Base-by-base conservation (phyloP, 345 rosid species). In the Carallia brachiata region DNA sequence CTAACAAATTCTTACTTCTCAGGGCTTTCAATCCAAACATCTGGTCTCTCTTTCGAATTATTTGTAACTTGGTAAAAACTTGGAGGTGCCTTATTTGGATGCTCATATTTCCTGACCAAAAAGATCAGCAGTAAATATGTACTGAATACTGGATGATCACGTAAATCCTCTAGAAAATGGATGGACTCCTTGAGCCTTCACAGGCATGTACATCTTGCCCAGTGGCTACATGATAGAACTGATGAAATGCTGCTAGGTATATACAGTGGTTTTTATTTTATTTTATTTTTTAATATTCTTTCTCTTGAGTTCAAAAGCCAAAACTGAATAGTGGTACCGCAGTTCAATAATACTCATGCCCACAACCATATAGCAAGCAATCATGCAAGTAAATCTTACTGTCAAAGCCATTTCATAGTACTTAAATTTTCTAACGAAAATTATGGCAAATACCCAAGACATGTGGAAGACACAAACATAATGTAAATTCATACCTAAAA, bases 11-110 rank as follows among this genome's bases (percentile, higher is more conserved):
- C 89, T 81, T 78, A 91, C 98, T 88, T 91, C 76, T 94, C 97
- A 61, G 98, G 98, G 89, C 88, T 86, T 56, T 94, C 97, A 63
- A 94, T 85, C 98, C 98, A 94, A 67, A 94, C 97, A 83, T 94
- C 98, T 2, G 98, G 98, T 71, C 98, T 87, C 86, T 91, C 98
- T 77, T 90, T 91, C 10, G 95, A 86, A 73, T 88, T 85, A 76
- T 90, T 88, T 36, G 97, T 94, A 68, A 87, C 93, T 79, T 85
- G 89, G 82, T 91, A 94, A 76, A 90, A 94, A 73, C 84, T 90
- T 36, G 98, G 98, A 17, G 91, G 83, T 31, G 77, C 82, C 84
- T 79, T 88, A 89, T 86, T 91, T 50, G 96, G 96, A 80, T 91
- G 85, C 77, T 91, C 97, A 79, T 88, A 79, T 79, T 86, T 90